Evolutionary conservation across 257 asterid species (phyloP), one percentile per base, ranked within the genome.

Genomic region (Solanum bulbocastanum): DNA sequence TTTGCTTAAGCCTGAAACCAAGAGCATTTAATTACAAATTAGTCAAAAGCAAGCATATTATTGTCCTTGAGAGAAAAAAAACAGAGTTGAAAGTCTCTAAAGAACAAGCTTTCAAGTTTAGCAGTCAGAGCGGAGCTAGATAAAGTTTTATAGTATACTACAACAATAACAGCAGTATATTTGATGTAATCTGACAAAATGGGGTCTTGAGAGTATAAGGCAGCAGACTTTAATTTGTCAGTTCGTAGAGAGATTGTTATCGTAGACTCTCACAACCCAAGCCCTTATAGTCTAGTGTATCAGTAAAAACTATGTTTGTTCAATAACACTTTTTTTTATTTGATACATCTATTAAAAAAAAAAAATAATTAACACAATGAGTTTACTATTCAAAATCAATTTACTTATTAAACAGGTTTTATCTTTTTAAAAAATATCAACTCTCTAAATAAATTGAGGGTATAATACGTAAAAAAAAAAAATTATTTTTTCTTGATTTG

Each of bases 1-100:
- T 84, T 91, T 92, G 69, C 89, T 88, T 11, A 90, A 82, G 84
- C 91, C 98, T 94, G 78, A 87, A 90, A 76, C 35, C 37, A 84
- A 56, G 8, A 8, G 3, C 32, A 76, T 58, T 78, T 78, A 9
- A 1, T 14, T 78, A 42, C 33, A 42, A 15, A 78, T 71, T 71
- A 71, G 25, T 33, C 13, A 15, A 71, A 76, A 22, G 20, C 5
- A 36, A 37, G 39, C 5, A 74, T 13, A 40, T 40, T 27, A 39
- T 11, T 75, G 56, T 6, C 5, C 2, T 11, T 14, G 6, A 9
- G 12, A 39, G 23, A 49, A 15, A 16, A 16, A 18, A 35, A 33
- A 33, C 14, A 71, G 7, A 71, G 42, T 23, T 40, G 11, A 39
- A 76, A 76, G 23, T 75, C 78, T 32, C 58, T 39, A 13, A 40